These are phyloP conservation scores for Myxozyma neotropica DNA, from an alignment of 805 yeast genomes.

Conservation along the genomic window DNA sequence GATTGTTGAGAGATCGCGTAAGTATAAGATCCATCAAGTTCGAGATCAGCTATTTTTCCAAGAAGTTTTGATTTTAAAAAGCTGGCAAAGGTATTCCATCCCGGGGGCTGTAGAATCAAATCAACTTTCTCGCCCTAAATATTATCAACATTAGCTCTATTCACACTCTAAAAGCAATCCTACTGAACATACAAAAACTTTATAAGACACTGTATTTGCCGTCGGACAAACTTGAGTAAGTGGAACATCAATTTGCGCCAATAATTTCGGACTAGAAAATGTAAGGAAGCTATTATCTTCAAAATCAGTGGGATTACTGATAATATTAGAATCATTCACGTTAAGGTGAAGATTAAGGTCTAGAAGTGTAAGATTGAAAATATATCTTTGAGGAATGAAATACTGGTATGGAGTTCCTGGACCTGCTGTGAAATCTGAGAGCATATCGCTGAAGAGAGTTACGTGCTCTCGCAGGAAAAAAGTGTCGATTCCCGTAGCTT, in stretches of 20 bases:
- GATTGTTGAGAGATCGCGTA: constrained; percentile 61
- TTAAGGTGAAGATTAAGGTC: constrained; percentile 68
- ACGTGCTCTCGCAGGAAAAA: constrained; percentile 83
- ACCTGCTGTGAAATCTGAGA: constrained; percentile 76
- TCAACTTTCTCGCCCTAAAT: constrained; percentile 44
- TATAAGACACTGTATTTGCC: constrained; percentile 34
- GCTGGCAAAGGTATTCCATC: constrained; percentile 85
- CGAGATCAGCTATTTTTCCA: constrained; percentile 68
- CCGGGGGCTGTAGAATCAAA: constrained; percentile 73
- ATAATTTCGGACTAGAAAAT: constrained; percentile 63
- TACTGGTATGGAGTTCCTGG: constrained; percentile 65
- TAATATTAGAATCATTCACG: constrained; percentile 83
- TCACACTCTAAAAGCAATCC: background rate
- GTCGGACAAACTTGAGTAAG: constrained; percentile 46
- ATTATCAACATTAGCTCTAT: background rate
- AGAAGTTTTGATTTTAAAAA: constrained; percentile 64
- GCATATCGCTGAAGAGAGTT: constrained; percentile 67
- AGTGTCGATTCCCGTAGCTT: constrained; percentile 55
- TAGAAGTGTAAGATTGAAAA: constrained; percentile 59
- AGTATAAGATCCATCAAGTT: constrained; percentile 65
- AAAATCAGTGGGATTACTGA: constrained; percentile 84
- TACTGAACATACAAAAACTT: background rate
- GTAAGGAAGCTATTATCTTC: constrained; percentile 77
- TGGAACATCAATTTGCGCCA: constrained; percentile 58
- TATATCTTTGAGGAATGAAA: constrained; percentile 72